phyloP scores from a whole-genome alignment of 371 early-diverging fungal species.

The Mortierella sp. region DNA sequence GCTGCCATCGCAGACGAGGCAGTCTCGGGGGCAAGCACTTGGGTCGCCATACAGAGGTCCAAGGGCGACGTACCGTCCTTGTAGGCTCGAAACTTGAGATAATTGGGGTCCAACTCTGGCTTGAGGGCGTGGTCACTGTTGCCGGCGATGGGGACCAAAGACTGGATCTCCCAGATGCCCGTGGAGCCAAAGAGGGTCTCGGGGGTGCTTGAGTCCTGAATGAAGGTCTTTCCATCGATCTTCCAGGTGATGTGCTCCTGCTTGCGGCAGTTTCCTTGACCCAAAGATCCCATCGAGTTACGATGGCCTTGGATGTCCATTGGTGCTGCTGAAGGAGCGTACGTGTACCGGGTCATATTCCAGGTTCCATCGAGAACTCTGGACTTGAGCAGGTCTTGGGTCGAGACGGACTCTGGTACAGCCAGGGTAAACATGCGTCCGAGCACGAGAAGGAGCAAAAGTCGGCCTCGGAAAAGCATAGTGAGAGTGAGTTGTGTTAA shows the following conservation, averaged over 20 bases:
- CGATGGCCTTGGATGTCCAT: not conserved
- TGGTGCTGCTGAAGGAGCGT: not conserved
- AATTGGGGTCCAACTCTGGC: not conserved
- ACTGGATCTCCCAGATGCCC: constrained; percentile 10
- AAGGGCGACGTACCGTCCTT: not conserved
- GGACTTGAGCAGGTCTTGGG: not conserved
- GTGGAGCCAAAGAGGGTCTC: not conserved
- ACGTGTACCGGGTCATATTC: not conserved
- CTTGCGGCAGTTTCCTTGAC: not conserved
- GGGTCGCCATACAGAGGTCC: constrained; percentile 11
- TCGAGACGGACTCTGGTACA: too few relatives aligned
- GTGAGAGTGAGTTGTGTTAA: not conserved
- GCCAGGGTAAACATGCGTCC: not conserved
- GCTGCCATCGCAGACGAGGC: not conserved
- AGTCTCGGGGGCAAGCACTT: not conserved
- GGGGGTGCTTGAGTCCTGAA: not conserved
- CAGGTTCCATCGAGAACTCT: constrained; percentile 5
- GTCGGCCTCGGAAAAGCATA: not conserved
- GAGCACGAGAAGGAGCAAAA: not conserved
- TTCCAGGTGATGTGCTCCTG: not conserved
- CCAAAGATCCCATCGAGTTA: not conserved
- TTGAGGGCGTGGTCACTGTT: not conserved
- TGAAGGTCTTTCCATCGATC: not conserved
- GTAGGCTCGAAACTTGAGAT: not conserved
- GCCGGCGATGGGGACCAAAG: not conserved